Evolutionary conservation across 2,329 filamentous ascomycete genomes (phyloP).

Genomic region (Didymella pomorum): DNA sequence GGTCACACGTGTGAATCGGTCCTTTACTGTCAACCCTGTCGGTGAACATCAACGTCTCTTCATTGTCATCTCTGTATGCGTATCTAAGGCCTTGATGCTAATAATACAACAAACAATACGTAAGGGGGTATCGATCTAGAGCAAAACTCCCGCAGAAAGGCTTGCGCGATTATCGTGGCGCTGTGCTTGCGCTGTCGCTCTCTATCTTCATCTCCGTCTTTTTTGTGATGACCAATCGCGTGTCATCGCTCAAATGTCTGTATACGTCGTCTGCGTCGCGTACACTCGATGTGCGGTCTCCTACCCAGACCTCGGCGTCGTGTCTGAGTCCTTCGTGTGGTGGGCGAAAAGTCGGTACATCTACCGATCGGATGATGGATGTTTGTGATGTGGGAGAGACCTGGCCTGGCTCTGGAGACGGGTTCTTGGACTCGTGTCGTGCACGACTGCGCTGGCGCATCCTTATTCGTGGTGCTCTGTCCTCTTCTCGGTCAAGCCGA

Average conservation of each 20-base stretch:
- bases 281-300: conserved; percentile 27
- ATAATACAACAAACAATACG: conserved; percentile 7
- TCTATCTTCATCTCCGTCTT: conserved; percentile 44
- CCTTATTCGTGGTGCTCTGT: neutral
- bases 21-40: neutral
- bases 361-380: conserved; percentile 27
- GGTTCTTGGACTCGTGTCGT: conserved; percentile 9
- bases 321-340: conserved; percentile 29
- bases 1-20: conserved; percentile 14
- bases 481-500: conserved; percentile 8
- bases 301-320: conserved; percentile 36
- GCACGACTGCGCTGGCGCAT: conserved; percentile 2
- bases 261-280: conserved; percentile 27
- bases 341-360: conserved; percentile 35
- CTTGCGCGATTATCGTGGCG: neutral
- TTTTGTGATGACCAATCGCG: conserved; percentile 40
- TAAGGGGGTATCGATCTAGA: conserved; percentile 18
- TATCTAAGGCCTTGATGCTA: neutral
- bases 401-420: conserved; percentile 18
- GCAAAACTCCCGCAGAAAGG: conserved; percentile 7
- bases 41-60: conserved; percentile 7
- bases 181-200: conserved; percentile 31
- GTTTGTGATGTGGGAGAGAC: conserved; percentile 16
- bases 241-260: conserved; percentile 26
- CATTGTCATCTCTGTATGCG: conserved; percentile 9